These are phyloP conservation scores for Pseudocercospora crystallina DNA, from an alignment of 2,329 filamentous ascomycete species.

Conservation along the genomic window DNA sequence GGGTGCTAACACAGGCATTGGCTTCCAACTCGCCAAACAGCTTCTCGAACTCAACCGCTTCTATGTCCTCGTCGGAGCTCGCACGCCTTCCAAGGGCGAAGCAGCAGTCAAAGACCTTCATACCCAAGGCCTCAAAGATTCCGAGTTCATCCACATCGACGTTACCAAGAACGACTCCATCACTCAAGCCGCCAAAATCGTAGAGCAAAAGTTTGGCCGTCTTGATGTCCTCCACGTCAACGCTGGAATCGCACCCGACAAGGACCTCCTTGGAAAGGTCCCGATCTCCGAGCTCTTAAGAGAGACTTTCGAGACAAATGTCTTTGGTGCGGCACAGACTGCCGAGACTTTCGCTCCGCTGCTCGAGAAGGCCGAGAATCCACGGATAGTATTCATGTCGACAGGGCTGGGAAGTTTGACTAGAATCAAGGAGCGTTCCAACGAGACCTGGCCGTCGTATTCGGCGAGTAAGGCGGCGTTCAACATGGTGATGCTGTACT, in stretches of 20 bases:
- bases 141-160: conserved; percentile 54
- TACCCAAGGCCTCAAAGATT: conserved; percentile 17
- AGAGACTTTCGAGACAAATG: conserved; percentile 28
- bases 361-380: conserved; percentile 16
- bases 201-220: conserved; percentile 45
- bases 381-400: conserved; percentile 9
- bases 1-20: conserved; percentile 58
- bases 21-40: conserved; percentile 57
- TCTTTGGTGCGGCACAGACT: conserved; percentile 25
- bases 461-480: conserved; percentile 16
- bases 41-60: conserved; percentile 49
- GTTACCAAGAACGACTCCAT: conserved; percentile 57
- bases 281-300: conserved; percentile 1
- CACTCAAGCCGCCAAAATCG: conserved; percentile 42
- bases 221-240: conserved; percentile 60
- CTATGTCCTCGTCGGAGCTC: conserved; percentile 56
- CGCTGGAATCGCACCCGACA: conserved; percentile 41
- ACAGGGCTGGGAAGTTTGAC: conserved; percentile 8
- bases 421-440: background rate
- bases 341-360: conserved; percentile 29
- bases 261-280: background rate
- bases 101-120: conserved; percentile 43
- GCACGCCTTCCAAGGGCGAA: conserved; percentile 53
- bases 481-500: conserved; percentile 19
- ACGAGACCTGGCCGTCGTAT: conserved; percentile 16